Percentiles rank a stretch among this genome's conserved stretches.
phyloP scores from a whole-genome alignment of 345 rosid genomes.

The Boechera retrofracta region DNA sequence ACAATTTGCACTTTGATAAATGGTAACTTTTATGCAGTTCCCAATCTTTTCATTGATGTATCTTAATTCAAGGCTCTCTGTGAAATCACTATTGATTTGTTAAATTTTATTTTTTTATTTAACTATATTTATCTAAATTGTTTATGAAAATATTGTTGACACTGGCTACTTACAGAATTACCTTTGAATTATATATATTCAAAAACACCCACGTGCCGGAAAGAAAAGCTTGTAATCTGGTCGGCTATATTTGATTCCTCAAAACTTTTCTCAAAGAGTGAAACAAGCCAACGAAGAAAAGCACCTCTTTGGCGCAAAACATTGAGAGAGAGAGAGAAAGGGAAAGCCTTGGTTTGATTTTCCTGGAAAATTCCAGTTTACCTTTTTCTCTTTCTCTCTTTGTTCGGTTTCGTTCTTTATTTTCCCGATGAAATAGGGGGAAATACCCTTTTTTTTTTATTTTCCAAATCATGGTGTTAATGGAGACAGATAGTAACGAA shows the following conservation, averaged over 20 bases:
- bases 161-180: no score
- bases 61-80: not conserved
- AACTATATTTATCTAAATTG: no score
- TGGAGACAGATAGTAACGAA: not conserved
- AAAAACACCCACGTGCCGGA: not conserved
- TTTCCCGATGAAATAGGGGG: not conserved
- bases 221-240: not conserved
- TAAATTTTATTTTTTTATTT: no score
- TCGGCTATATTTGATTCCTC: not conserved
- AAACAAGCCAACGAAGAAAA: constrained; percentile 48
- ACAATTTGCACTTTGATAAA: constrained; percentile 35
- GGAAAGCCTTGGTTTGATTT: constrained; percentile 41
- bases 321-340: not conserved
- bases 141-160: no score
- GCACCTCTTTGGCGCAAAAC: constrained; percentile 44
- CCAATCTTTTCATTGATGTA: not conserved
- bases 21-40: constrained; percentile 22
- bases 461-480: not conserved
- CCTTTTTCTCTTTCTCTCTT: not conserved
- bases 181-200: no score
- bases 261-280: not conserved
- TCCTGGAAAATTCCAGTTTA: constrained; percentile 31
- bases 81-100: no score
- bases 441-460: not conserved
- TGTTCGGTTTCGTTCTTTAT: not conserved